Percentiles rank a stretch among this genome's conserved stretches.
Evolutionary conservation across 2,329 filamentous ascomycete genomes (phyloP).

Genomic region (Orbilia brochopaga): DNA sequence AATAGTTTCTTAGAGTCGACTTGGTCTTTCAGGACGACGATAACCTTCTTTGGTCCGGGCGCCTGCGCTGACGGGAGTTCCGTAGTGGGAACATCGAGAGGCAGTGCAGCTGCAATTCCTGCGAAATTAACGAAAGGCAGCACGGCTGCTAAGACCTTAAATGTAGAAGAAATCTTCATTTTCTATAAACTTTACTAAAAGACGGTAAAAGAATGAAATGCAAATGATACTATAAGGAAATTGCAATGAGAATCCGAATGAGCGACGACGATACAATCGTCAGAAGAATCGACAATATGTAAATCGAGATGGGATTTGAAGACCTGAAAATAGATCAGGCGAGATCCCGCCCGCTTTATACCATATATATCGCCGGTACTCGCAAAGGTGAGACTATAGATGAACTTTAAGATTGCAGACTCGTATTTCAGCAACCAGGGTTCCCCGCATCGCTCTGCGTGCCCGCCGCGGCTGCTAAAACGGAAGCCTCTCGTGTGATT

Average conservation of each 20-base stretch:
- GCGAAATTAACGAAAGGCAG: constrained; percentile 8
- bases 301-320: too few relatives aligned
- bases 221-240: constrained; percentile 1
- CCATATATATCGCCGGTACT: too few relatives aligned
- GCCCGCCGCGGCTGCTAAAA: too few relatives aligned
- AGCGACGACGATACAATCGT: too few relatives aligned
- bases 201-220: constrained; percentile 1
- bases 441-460: too few relatives aligned
- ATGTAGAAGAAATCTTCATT: constrained; percentile 15
- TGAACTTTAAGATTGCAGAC: too few relatives aligned
- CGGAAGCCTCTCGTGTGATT: too few relatives aligned
- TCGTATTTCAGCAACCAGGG: too few relatives aligned
- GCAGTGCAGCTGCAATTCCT: background rate
- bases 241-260: background rate
- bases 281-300: too few relatives aligned
- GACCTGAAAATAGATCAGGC: too few relatives aligned
- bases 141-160: constrained; percentile 1
- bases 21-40: constrained; percentile 25
- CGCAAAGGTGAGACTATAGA: too few relatives aligned
- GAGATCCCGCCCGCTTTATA: too few relatives aligned
- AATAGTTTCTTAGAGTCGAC: constrained; percentile 2
- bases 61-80: background rate
- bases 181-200: background rate
- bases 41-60: constrained; percentile 11
- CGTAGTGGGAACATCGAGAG: background rate